Evolutionary conservation across 2,329 filamentous ascomycete genomes (phyloP), one percentile per base, ranked within the genome.

Genomic region (Plectosphaerella sp.): DNA sequence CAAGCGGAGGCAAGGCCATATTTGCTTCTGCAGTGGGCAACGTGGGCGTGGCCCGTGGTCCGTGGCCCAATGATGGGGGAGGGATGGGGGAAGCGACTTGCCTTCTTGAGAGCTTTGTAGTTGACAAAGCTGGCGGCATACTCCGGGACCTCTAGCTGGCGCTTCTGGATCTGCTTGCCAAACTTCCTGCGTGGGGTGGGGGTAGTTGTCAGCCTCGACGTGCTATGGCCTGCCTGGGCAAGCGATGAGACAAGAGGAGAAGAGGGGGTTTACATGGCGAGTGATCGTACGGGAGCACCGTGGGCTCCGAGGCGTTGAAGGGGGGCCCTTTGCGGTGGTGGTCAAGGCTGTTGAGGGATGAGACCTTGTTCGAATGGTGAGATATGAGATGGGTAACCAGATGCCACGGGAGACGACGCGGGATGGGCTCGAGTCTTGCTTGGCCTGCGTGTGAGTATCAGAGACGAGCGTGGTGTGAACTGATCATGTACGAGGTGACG

Each of bases 121-220:
- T 99, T 97, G 63, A 97, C 92, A 69, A 99, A 99, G 73, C 92
- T 97, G 59, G 93, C 91, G 57, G 94, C 93, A 87, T 99, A 99
- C 82, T 99, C 94, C 55, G 94, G 94, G 55, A 99, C 92, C 71
- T 99, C 94, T 65, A 99, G 89, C 81, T 99, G 94, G 69, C 92
- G 88, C 79, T 96, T 96, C 78, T 97, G 94, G 61, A 99, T 96
- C 70, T 97, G 91, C 79, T 99, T 99, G 72, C 94, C 94, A 78
- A 99, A 99, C 83, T 99, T 99, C 94, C 93, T 99, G 64, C 49
- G 54, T 18, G 41, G 49, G 28, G 37, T 15, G 37, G 15, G 18
- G 12, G 16, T 24, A 20, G 14, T 24, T 25, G 22, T 46, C 49
- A 52, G 53, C 45, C 52, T 66, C 57, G 66, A 62, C 50, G 43